Evolutionary conservation across 1,284 basidiomycete species (phyloP).

Genomic region (Naganishia liquefaciens): DNA sequence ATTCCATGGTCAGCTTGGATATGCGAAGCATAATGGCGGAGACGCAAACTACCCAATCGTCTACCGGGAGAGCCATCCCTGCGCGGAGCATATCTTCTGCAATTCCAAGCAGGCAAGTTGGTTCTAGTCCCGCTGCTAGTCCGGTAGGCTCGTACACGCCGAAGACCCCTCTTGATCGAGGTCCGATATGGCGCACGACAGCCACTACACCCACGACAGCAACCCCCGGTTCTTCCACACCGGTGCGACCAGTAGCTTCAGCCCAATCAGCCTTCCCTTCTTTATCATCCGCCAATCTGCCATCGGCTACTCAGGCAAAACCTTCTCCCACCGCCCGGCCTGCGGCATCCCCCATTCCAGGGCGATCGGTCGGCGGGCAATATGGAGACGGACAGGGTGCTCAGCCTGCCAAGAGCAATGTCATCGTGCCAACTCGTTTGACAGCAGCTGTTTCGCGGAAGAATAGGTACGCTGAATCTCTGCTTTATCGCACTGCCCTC

Average conservation of each 20-base stretch:
- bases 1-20: slow-evolving; percentile 62
- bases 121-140: slow-evolving; percentile 18
- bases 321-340: slow-evolving; percentile 9
- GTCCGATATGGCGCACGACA: slow-evolving; percentile 17
- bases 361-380: slow-evolving; percentile 11
- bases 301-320: not conserved
- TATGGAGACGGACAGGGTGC: slow-evolving; percentile 20
- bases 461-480: slow-evolving; percentile 31
- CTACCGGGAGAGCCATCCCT: slow-evolving; percentile 19
- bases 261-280: slow-evolving; percentile 25
- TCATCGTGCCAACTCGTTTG: slow-evolving; percentile 34
- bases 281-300: slow-evolving; percentile 12
- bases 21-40: slow-evolving; percentile 85
- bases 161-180: slow-evolving; percentile 12
- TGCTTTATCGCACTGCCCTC: not conserved
- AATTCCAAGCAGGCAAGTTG: slow-evolving; percentile 28
- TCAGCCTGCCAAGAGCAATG: slow-evolving; percentile 39
- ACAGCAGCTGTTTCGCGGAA: slow-evolving; percentile 34
- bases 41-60: slow-evolving; percentile 44
- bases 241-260: slow-evolving; percentile 2
- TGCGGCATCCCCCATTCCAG: slow-evolving; percentile 4
- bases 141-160: slow-evolving; percentile 11
- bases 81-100: slow-evolving; percentile 34
- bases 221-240: too few species aligned
- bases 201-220: too few species aligned